These are phyloP conservation scores for Fraxinus sp. DNA, from an alignment of 305 asterid genomes.

Conservation along the genomic window DNA sequence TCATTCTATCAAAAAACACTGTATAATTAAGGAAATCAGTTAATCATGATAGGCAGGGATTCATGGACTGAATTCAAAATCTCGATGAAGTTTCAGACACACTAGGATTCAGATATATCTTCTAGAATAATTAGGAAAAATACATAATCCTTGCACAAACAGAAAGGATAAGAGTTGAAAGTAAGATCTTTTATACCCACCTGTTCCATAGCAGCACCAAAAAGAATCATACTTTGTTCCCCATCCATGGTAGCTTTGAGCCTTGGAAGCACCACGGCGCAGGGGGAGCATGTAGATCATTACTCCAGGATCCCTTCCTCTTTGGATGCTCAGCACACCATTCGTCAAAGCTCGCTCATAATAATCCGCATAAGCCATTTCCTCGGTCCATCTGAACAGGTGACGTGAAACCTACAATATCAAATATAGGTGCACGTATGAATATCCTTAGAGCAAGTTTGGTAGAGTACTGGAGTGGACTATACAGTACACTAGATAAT, in stretches of 20 bases:
- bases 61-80: neutral
- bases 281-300: constrained; percentile 95
- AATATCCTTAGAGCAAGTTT: neutral
- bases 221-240: constrained; percentile 65
- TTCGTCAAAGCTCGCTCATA: constrained; percentile 82
- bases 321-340: constrained; percentile 81
- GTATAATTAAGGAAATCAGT: neutral
- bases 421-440: neutral
- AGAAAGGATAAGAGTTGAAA: neutral
- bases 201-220: constrained; percentile 99
- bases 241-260: constrained; percentile 69
- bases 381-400: constrained; percentile 88
- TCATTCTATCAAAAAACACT: neutral
- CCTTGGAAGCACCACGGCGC: constrained; percentile 72
- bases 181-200: constrained; percentile 27
- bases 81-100: neutral
- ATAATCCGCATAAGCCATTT: constrained; percentile 79
- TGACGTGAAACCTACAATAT: constrained; percentile 67
- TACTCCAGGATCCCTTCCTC: constrained; percentile 81
- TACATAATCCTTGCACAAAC: neutral
- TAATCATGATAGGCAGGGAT: neutral
- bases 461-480: neutral
- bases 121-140: neutral
- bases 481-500: neutral
- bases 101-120: neutral